Base-by-base conservation (phyloP, 345 rosid genomes). In the Mercurialis annua region DNA sequence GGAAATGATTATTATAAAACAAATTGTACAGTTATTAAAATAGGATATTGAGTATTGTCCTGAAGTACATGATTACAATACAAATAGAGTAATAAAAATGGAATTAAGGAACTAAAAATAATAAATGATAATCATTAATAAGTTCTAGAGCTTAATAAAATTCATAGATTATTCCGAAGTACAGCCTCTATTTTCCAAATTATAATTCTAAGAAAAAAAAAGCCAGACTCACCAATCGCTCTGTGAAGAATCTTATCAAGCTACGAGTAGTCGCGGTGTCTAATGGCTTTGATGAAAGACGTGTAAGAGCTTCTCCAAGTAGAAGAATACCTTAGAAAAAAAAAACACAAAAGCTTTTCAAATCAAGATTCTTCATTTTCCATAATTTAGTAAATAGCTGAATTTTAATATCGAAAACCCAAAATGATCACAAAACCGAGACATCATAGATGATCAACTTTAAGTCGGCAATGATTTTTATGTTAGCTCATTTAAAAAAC, bases 141-240 rank as follows among this genome's bases (percentile, higher is more conserved):
- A 17, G 20, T 51, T 24, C 49, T 29, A n/a, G 9, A 33, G 21
- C 8, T 30, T 2, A 3, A 36, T 15, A 7, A 21, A 38, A 29
- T 17, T 14, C 52, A 14, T 20, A 38, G 47, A 36, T 38, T 31
- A 46, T 46, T 44, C 30, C 26, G 20, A 21, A 26, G 17, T 21
- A 20, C 34, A 44, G 40, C 52, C 34, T 34, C 38, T 30, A 23
- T 24, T 16, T 52, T 14, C 1, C 1, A 60, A 27, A 63, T 64
- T 61, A 59, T 34, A 44, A 59, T 57, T 38, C 50, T 21, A 20
- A n/a, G n/a, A 74, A 56, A 43, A 48, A 42, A 29, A 57, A 52
- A 68, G 62, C 56, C 62, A 65, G 53, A 77, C 93, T 87, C 69
- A 94, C 99, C 96, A 94, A 79, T 72, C 91, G 77, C 18, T 84